These are phyloP conservation scores for Zoysia matrella DNA, from an alignment of 202 grass and related monocot species.

Conservation along the genomic window DNA sequence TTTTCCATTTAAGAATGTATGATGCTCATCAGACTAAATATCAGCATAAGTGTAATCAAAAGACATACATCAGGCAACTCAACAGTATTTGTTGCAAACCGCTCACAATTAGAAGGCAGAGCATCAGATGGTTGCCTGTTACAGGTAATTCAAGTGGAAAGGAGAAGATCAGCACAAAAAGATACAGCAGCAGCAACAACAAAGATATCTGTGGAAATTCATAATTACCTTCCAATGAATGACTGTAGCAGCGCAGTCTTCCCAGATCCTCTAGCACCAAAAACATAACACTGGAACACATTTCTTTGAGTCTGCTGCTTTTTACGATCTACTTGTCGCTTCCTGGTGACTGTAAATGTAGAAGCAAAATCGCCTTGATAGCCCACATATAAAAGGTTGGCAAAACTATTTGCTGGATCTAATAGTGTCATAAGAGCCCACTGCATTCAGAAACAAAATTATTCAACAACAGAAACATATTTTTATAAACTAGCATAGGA, in stretches of 20 bases:
- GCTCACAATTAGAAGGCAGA: conserved; percentile 61
- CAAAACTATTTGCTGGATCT: conserved; percentile 78
- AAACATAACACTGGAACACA: conserved; percentile 91
- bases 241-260: conserved; percentile 86
- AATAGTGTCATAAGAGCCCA: conserved; percentile 97
- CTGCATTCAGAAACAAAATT: conserved; percentile 54
- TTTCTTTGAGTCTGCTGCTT: conserved; percentile 78
- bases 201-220: background rate
- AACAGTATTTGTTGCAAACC: conserved; percentile 86
- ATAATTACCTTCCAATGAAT: conserved; percentile 79
- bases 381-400: conserved; percentile 91
- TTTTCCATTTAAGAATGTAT: background rate
- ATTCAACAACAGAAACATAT: conserved; percentile 31
- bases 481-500: background rate
- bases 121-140: conserved; percentile 84
- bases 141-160: conserved; percentile 20
- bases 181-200: background rate
- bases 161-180: conserved; percentile 12
- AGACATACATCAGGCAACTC: conserved; percentile 72
- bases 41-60: background rate
- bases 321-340: conserved; percentile 93
- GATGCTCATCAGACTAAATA: background rate
- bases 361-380: conserved; percentile 72
- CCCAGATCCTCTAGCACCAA: conserved; percentile 82
- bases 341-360: conserved; percentile 83